Conservation (phyloP, 495 filamentous ascomycete genomes). For the Friedmanniomyces simplex region DNA sequence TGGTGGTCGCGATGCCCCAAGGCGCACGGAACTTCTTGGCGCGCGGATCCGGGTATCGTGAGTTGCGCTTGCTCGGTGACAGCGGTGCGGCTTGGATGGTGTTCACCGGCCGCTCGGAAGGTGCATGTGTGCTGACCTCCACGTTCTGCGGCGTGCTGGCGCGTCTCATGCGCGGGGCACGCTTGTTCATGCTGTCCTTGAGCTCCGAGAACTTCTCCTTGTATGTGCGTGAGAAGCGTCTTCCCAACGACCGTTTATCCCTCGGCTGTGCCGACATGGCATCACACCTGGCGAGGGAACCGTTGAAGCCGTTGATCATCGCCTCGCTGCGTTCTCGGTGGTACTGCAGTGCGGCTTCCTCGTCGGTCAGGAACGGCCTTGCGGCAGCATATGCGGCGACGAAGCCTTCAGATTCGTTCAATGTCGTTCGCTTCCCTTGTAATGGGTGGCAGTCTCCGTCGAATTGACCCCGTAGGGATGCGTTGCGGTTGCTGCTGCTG, state of each 20-base stretch:
- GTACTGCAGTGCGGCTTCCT: neutral
- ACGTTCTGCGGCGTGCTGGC: constrained; percentile 12
- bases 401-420: neutral
- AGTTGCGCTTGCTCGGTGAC: constrained; percentile 18
- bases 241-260: constrained; percentile 1
- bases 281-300: neutral
- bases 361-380: neutral
- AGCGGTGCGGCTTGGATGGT: neutral
- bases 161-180: constrained; percentile 4
- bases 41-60: neutral
- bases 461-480: neutral
- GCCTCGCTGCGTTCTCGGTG: neutral
- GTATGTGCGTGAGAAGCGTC: constrained; percentile 9
- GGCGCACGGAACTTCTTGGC: neutral
- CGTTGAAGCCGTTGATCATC: neutral
- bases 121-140: neutral
- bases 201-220: constrained; percentile 8
- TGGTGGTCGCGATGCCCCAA: neutral
- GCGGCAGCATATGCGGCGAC: neutral
- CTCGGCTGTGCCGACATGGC: neutral
- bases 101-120: neutral
- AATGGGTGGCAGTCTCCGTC: neutral
- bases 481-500: no score
- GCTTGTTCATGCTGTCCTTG: constrained; percentile 1
- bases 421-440: no score